Conservation (phyloP, 1,139 yeast species). For the Zygosaccharomyces sapae region DNA sequence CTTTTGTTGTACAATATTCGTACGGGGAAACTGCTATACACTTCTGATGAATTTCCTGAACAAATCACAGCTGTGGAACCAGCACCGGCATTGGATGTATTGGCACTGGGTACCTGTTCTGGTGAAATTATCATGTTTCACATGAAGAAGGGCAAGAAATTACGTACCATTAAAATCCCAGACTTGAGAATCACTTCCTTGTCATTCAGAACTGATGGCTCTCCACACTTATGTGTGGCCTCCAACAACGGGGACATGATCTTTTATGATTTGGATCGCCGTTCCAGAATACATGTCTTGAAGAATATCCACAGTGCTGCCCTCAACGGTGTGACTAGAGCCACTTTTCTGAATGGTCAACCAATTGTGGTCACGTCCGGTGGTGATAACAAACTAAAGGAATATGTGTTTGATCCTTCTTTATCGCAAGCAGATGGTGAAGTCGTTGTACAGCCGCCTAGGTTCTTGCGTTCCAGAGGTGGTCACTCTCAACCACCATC, state of each 20-base stretch:
- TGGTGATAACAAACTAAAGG: slow-evolving; percentile 85
- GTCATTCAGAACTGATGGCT: slow-evolving; percentile 90
- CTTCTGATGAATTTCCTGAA: slow-evolving; percentile 51
- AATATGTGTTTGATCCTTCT: slow-evolving; percentile 89
- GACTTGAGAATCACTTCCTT: slow-evolving; percentile 59
- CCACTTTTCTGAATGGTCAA: slow-evolving; percentile 81
- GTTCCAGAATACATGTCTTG: slow-evolving; percentile 69
- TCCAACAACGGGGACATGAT: slow-evolving; percentile 75
- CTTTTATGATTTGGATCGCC: slow-evolving; percentile 75
- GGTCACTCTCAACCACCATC: slow-evolving; percentile 95
- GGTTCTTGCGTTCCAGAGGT: slow-evolving; percentile 88
- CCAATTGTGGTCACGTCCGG: slow-evolving; percentile 90
- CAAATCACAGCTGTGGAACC: slow-evolving; percentile 59
- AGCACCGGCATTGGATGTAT: slow-evolving; percentile 82
- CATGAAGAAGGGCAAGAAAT: slow-evolving; percentile 56
- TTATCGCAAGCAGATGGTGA: slow-evolving; percentile 58
- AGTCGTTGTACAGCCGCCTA: slow-evolving; percentile 75
- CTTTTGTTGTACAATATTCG: slow-evolving; percentile 65
- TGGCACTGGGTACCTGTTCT: slow-evolving; percentile 70
- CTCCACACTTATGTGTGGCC: slow-evolving; percentile 80
- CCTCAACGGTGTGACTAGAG: slow-evolving; percentile 77
- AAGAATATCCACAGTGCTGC: slow-evolving; percentile 68
- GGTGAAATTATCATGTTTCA: slow-evolving; percentile 69
- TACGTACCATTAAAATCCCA: slow-evolving; percentile 59
- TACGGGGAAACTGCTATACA: slow-evolving; percentile 68